A percentile compares a stretch with the other conserved stretches of the same genome.
Conservation (phyloP, 176 grass and related monocot genomes). For the Carex kokanica region DNA sequence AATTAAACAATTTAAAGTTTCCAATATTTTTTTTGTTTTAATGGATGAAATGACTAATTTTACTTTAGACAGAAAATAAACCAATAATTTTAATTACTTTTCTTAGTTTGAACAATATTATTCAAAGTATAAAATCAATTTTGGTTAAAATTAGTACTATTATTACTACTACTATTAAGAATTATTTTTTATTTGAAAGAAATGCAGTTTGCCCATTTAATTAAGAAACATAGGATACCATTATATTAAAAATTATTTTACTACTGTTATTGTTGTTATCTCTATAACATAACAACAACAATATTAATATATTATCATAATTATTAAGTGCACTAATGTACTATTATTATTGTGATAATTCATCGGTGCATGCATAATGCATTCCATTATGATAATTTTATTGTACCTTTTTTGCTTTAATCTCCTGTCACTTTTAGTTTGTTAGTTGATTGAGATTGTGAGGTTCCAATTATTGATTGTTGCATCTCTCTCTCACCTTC, state of each 20-base stretch:
- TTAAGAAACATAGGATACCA: no score
- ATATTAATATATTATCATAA: background rate
- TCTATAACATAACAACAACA: no score
- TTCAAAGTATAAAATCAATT: no score
- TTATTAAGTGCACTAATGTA: background rate
- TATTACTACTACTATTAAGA: background rate
- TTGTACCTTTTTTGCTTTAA: background rate
- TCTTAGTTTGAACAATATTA: no score
- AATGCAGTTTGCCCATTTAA: no score
- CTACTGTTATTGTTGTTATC: background rate
- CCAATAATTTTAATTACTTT: background rate
- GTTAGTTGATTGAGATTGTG: conserved; percentile 18
- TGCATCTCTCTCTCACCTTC: background rate
- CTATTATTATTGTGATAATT: background rate
- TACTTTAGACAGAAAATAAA: no score
- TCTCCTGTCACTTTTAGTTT: conserved; percentile 8
- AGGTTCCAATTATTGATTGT: conserved; percentile 9
- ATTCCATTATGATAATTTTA: background rate
- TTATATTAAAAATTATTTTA: no score
- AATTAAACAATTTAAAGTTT: background rate
- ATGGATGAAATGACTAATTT: no score
- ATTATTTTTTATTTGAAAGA: background rate
- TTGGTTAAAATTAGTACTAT: background rate
- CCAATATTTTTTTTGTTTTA: background rate
- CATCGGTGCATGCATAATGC: background rate